Base-by-base conservation (phyloP, 2,329 filamentous ascomycete genomes). In the Chaetomiaceae sp. region DNA sequence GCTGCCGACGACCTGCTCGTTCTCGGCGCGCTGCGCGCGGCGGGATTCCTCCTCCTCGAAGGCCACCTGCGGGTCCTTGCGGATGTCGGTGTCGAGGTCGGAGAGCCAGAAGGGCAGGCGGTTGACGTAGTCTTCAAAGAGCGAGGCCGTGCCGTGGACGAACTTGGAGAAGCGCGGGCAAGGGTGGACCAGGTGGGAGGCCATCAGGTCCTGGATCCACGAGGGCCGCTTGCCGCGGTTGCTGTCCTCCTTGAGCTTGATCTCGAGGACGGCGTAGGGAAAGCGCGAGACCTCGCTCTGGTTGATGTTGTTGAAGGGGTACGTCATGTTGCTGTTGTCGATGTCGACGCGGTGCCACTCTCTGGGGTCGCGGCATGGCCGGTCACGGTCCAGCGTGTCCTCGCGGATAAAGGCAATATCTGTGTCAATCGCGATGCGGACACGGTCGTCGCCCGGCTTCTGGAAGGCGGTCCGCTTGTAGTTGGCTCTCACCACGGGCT, bases 41-140 rank as follows among this genome's bases (percentile, higher is more conserved):
- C 87, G 83, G 69, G 92, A 85, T 68, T 96, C 91, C 69, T 97
- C 91, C 64, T 94, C 87, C 60, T 95, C 88, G 67, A 95, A 96
- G 0, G 92, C 92, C 58, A 82, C 81, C 68, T 94, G 88, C 0
- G 94, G 94, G 67, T 97, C 91, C 67, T 89, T 90, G 61, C 92
- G 86, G 66, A 99, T 99, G 67, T 99, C 94, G 29, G 83, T 89
- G 67, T 96, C 92, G 39, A 97, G 79, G 58, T 95, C 88, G 64
- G 87, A 87, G 31, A 97, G 81, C 94, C 94, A 99, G 75, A 97
- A 96, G 14, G 94, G 94, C 65, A 97, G 84, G 58, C 84, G 91
- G 72, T 97, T 97, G 69, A 99, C 91, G 65, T 96, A 84, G 70
- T 99, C 90, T 65, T 97, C 94, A 62, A 97, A 97, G 2, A 99